phyloP scores from a whole-genome alignment of 2,329 filamentous ascomycete species.

The Colletotrichum noveboracense region DNA sequence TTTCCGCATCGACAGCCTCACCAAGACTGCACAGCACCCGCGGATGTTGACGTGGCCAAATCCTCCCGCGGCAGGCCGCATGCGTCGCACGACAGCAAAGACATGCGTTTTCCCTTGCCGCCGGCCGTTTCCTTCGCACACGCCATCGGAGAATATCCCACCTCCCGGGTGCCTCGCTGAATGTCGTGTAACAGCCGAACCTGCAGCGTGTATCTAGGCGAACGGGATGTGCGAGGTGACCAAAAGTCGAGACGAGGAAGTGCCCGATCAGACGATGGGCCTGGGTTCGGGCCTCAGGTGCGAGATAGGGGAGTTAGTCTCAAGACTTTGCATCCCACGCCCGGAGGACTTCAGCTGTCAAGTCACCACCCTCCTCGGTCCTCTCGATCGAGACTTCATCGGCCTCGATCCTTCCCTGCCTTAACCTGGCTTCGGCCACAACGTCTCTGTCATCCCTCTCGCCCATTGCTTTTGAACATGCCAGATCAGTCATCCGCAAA shows the following conservation, averaged over 20 bases:
- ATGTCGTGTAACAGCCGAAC: background rate
- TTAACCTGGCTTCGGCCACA: slow-evolving; percentile 4
- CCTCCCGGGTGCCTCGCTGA: background rate
- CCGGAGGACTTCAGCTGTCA: background rate
- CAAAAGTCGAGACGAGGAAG: background rate
- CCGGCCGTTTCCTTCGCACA: background rate
- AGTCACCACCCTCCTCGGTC: background rate
- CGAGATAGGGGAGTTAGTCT: background rate
- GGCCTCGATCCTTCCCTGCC: slow-evolving; percentile 6
- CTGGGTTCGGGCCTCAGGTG: background rate
- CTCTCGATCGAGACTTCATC: background rate
- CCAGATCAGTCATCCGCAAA: background rate
- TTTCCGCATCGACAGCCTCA: background rate
- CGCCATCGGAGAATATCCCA: slow-evolving; percentile 10
- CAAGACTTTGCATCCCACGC: slow-evolving; percentile 1
- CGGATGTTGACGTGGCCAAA: slow-evolving; percentile 2
- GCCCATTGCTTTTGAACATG: background rate
- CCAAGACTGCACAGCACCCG: background rate
- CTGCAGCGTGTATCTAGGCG: background rate
- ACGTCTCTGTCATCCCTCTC: slow-evolving; percentile 2
- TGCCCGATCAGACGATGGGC: background rate
- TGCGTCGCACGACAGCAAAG: background rate
- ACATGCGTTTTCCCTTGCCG: background rate
- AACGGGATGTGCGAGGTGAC: background rate
- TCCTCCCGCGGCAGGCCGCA: background rate